phyloP scores from a whole-genome alignment of 2,329 filamentous ascomycete genomes.

The Colletotrichum zoysiae region DNA sequence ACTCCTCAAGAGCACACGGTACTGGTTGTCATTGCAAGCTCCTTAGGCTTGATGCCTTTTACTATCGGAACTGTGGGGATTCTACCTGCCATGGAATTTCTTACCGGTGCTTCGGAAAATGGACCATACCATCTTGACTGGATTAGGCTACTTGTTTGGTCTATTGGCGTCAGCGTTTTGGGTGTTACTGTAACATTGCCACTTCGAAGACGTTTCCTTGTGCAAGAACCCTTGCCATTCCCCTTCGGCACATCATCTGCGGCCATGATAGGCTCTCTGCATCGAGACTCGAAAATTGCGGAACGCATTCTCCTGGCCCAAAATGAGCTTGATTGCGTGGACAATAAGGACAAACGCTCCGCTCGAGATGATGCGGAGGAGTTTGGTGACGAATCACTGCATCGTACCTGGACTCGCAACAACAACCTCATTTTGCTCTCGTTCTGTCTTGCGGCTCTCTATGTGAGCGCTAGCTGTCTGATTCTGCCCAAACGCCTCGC shows the following conservation, averaged over 20 bases:
- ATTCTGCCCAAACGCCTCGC: neutral
- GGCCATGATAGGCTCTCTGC: constrained; percentile 11
- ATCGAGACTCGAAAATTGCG: neutral
- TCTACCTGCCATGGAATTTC: constrained; percentile 13
- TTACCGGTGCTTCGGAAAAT: neutral
- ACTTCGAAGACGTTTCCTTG: neutral
- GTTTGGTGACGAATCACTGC: neutral
- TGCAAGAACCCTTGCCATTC: constrained; percentile 15
- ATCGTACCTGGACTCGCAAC: neutral
- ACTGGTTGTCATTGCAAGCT: constrained; percentile 11
- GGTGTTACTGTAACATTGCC: constrained; percentile 5
- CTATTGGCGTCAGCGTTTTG: constrained; percentile 15
- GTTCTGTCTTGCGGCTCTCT: constrained; percentile 11
- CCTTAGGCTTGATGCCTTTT: constrained; percentile 15
- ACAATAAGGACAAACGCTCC: neutral
- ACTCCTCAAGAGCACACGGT: neutral
- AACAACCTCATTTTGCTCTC: constrained; percentile 7
- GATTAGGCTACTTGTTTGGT: constrained; percentile 7
- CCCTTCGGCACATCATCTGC: constrained; percentile 16
- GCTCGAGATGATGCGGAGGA: neutral
- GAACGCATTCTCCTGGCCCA: constrained; percentile 5
- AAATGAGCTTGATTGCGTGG: neutral
- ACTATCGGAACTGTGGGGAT: constrained; percentile 14
- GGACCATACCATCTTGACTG: constrained; percentile 6
- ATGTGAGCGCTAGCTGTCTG: constrained; percentile 8